A percentile compares a stretch with the other conserved stretches of the same genome.
Evolutionary conservation across 202 grass and related monocot species (phyloP).

Genomic region (Saccharum hybrid): DNA sequence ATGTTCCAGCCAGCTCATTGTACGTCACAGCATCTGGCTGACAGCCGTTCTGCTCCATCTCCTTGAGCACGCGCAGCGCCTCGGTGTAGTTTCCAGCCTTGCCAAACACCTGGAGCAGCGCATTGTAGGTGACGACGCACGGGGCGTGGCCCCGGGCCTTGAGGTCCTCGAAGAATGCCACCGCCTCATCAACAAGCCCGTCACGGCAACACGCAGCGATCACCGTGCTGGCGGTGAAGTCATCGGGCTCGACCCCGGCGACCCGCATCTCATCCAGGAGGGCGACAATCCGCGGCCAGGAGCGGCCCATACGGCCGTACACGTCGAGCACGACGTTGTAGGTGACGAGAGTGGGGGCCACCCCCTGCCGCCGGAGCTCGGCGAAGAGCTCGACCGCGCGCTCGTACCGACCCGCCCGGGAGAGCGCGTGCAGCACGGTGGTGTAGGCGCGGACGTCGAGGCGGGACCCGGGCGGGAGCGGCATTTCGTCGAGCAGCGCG

Average conservation of each 20-base stretch:
- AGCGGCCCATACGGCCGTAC: conserved; percentile 77
- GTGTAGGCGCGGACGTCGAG: conserved; percentile 86
- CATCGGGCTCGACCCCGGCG: conserved; percentile 53
- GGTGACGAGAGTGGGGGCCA: conserved; percentile 75
- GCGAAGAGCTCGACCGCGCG: conserved; percentile 67
- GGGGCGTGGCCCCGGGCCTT: conserved; percentile 65
- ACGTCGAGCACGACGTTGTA: conserved; percentile 94
- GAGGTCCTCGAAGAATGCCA: conserved; percentile 65
- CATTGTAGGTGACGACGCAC: conserved; percentile 75
- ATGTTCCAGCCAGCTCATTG: conserved; percentile 71
- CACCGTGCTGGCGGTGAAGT: conserved; percentile 89
- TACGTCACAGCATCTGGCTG: conserved; percentile 72
- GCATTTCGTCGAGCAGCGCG: conserved; percentile 76
- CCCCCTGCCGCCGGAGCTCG: conserved; percentile 56
- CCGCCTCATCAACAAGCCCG: conserved; percentile 64
- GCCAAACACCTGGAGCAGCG: conserved; percentile 80
- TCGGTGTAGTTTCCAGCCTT: conserved; percentile 66
- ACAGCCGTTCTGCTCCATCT: conserved; percentile 78
- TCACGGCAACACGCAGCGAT: conserved; percentile 70
- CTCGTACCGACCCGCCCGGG: conserved; percentile 59
- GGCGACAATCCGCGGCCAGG: conserved; percentile 65
- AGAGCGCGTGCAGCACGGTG: conserved; percentile 75
- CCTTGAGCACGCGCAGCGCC: conserved; percentile 65
- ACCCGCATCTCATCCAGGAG: conserved; percentile 71
- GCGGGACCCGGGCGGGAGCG: conserved; percentile 41